These are phyloP conservation scores for Dalbergia cultrata DNA, from an alignment of 306 rosid genomes.

Conservation along the genomic window DNA sequence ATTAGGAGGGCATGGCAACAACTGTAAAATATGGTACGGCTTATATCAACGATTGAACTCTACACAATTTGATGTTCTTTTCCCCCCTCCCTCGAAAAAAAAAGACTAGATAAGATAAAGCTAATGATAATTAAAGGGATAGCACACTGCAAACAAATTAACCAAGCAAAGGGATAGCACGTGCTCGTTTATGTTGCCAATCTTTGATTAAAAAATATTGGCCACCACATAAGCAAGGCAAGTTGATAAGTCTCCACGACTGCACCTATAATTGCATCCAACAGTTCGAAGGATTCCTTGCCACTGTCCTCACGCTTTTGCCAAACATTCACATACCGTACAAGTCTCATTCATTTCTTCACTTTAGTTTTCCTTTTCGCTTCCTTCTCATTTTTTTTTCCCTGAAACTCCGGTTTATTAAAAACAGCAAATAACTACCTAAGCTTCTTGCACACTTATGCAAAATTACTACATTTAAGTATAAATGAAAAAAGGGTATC, in stretches of 20 bases:
- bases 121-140: background rate
- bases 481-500: background rate
- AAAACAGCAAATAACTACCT: background rate
- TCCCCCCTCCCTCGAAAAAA: too few relatives aligned
- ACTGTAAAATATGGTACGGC: background rate
- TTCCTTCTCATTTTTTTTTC: too few relatives aligned
- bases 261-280: conserved; percentile 2
- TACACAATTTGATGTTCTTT: background rate
- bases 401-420: background rate
- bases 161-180: background rate
- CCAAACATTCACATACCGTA: conserved; percentile 37
- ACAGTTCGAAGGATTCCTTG: conserved; percentile 21
- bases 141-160: background rate
- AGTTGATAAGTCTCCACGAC: conserved; percentile 7
- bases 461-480: background rate
- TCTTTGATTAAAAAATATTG: conserved; percentile 1
- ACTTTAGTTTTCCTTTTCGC: background rate
- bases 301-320: conserved; percentile 19
- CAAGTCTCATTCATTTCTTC: conserved; percentile 41
- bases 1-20: background rate
- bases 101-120: background rate
- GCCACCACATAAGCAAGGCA: conserved; percentile 18
- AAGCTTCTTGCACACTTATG: background rate
- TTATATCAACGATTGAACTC: background rate
- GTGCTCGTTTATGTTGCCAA: conserved; percentile 2